These are phyloP conservation scores for Paecilomyces formosus DNA, from an alignment of 2,329 filamentous ascomycete genomes.

Conservation along the genomic window DNA sequence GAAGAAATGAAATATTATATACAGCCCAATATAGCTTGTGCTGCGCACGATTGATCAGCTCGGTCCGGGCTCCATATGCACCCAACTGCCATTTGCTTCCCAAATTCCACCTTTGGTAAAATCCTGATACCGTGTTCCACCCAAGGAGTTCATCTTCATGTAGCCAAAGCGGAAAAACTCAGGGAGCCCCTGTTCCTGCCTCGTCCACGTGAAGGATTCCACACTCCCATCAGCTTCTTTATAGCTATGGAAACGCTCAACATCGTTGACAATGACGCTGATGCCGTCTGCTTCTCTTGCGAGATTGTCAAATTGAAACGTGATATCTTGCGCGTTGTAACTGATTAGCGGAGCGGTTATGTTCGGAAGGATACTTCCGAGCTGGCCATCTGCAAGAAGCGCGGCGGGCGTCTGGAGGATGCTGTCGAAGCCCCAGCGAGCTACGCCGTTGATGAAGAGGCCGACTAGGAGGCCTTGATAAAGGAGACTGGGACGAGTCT, in stretches of 20 bases:
- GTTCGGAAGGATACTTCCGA: constrained; percentile 24
- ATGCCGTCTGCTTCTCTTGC: constrained; percentile 42
- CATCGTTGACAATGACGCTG: constrained; percentile 54
- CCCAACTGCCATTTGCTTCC: constrained; percentile 18
- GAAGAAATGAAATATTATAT: not conserved
- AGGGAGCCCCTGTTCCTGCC: constrained; percentile 17
- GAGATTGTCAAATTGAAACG: constrained; percentile 27
- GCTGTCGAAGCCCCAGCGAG: constrained; percentile 56
- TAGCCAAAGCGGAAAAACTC: constrained; percentile 40
- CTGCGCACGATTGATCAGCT: not conserved
- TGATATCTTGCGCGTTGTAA: constrained; percentile 19
- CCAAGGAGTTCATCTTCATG: constrained; percentile 26
- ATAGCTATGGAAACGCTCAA: constrained; percentile 50
- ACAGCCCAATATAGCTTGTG: not conserved
- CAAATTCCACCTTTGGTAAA: constrained; percentile 29
- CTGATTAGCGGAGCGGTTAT: constrained; percentile 15
- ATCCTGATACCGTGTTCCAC: constrained; percentile 33
- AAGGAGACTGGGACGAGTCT: constrained; percentile 51
- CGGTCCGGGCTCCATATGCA: constrained; percentile 4
- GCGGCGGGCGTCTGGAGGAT: constrained; percentile 51
- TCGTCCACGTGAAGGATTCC: constrained; percentile 27
- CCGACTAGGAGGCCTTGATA: constrained; percentile 57
- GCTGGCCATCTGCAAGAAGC: constrained; percentile 32
- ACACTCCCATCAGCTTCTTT: constrained; percentile 29
- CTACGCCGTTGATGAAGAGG: constrained; percentile 56